Base-by-base conservation (phyloP, 2,329 filamentous ascomycete species). In the Alternaria alternata region DNA sequence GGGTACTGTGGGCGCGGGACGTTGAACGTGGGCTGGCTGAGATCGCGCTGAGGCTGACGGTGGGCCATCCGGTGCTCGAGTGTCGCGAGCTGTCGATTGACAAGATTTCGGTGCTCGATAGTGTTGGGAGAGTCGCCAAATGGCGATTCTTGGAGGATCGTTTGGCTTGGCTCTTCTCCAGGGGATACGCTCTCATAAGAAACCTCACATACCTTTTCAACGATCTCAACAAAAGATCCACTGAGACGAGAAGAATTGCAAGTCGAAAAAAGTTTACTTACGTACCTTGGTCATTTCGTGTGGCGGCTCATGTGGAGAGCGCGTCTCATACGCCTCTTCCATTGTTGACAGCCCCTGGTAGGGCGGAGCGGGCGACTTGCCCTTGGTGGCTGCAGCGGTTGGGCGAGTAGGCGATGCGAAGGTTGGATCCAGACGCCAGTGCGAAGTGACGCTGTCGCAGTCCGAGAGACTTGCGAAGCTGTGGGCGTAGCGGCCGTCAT, bases 381-480 rank as follows among this genome's bases (percentile, higher is more conserved):
- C 18, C 4, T 32, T 12, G 1, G 11, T 30, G 16, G 2, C 16
- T 14, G 5, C 1, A 41, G 26, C 9, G 12, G 2, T 18, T 1
- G 11, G 4, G 7, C 5, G 26, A 2, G 28, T 2, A 4, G 14
- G 34, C 20, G 14, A 1, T 12, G 20, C 12, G 2, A 43, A 30
- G n/a, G 16, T 7, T 18, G 30, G 26, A 14, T 55, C 58, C 14
- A 56, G 3, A 14, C 51, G 48, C 47, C 57, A 47, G 9, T 61
- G 41, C 1, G 46, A 46, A 0, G 52, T 60, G 12, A 47, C 34
- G 3, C 42, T 56, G 4, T 62, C 55, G 11, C 51, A 46, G 18
- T 55, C 55, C 14, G 55, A 51, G 16, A 62, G 51, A n/a, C 44
- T 51, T 14, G 32, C 51, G 24, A 41, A 49, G 16, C 48, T 39